These are phyloP conservation scores for Colletotrichum graminicola DNA, from an alignment of 2,329 filamentous ascomycete species.

Conservation along the genomic window DNA sequence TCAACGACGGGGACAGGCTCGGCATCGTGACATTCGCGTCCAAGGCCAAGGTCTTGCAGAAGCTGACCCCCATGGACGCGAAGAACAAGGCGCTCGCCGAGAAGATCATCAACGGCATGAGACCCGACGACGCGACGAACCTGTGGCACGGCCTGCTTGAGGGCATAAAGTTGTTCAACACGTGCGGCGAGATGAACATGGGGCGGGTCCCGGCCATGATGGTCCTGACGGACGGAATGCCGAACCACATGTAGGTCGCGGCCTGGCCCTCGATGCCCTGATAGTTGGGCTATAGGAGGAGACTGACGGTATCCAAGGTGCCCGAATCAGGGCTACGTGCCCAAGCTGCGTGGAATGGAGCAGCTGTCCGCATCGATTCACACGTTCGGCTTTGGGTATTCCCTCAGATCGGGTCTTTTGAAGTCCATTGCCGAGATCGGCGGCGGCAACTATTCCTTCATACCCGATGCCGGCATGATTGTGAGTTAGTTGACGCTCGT, in stretches of 20 bases:
- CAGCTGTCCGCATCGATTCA: conserved; percentile 60
- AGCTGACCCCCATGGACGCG: conserved; percentile 61
- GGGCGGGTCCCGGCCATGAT: conserved; percentile 63
- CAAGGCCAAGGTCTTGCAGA: conserved; percentile 57
- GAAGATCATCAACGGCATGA: conserved; percentile 59
- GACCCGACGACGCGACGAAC: conserved; percentile 59
- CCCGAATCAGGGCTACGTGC: conserved; percentile 65
- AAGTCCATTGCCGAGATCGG: conserved; percentile 71
- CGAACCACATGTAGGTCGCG: conserved; percentile 62
- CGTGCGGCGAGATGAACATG: conserved; percentile 45
- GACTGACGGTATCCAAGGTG: conserved; percentile 49
- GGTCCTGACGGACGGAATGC: conserved; percentile 67
- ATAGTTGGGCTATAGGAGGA: too few relatives aligned
- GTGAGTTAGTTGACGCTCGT: conserved; percentile 45
- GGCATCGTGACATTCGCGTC: conserved; percentile 68
- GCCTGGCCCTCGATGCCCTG: neutral
- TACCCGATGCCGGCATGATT: conserved; percentile 73
- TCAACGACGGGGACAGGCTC: conserved; percentile 66
- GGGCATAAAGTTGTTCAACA: conserved; percentile 63
- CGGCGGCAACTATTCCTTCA: conserved; percentile 70
- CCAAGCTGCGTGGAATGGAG: conserved; percentile 60
- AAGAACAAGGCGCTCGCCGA: conserved; percentile 58
- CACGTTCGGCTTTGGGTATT: conserved; percentile 68
- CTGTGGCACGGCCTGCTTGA: conserved; percentile 68
- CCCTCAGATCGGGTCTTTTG: conserved; percentile 63